These are phyloP conservation scores for Mycena filopes DNA, from an alignment of 768 basidiomycete species.

Conservation along the genomic window DNA sequence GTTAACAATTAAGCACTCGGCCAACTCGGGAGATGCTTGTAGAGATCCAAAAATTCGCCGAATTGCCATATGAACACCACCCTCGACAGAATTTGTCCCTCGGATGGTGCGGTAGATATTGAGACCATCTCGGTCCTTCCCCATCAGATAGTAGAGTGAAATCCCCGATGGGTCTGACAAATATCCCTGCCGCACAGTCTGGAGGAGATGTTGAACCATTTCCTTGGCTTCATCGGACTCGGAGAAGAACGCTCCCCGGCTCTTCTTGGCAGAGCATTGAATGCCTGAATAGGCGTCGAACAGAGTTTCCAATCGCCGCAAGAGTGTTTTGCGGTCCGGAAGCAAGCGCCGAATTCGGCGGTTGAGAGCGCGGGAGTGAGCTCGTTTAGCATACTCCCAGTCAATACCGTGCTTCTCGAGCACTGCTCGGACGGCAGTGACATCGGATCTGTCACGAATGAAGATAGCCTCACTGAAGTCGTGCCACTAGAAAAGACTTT, in stretches of 20 bases:
- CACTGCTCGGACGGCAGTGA: not conserved
- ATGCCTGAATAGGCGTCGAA: not conserved
- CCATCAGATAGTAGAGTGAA: too few species aligned
- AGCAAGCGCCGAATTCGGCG: not conserved
- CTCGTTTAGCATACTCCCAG: not conserved
- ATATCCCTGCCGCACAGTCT: too few species aligned
- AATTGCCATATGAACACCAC: conserved; percentile 1
- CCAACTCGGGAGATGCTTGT: conserved; percentile 27
- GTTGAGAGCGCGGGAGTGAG: not conserved
- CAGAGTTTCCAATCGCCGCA: not conserved
- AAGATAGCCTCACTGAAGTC: not conserved
- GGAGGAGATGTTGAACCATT: not conserved
- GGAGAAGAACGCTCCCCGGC: not conserved
- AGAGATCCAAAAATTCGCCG: conserved; percentile 32
- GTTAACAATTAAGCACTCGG: not conserved
- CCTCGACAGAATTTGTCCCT: not conserved
- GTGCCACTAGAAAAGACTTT: too few species aligned
- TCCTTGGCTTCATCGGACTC: conserved; percentile 2
- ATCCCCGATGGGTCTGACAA: too few species aligned
- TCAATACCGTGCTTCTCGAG: not conserved
- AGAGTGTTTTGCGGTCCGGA: too few species aligned
- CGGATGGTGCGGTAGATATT: conserved; percentile 24
- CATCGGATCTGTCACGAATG: not conserved
- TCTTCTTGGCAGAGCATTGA: not conserved
- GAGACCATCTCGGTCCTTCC: too few species aligned